phyloP scores from a whole-genome alignment of 1,284 basidiomycete genomes.

The Bondarzewia mesenterica region DNA sequence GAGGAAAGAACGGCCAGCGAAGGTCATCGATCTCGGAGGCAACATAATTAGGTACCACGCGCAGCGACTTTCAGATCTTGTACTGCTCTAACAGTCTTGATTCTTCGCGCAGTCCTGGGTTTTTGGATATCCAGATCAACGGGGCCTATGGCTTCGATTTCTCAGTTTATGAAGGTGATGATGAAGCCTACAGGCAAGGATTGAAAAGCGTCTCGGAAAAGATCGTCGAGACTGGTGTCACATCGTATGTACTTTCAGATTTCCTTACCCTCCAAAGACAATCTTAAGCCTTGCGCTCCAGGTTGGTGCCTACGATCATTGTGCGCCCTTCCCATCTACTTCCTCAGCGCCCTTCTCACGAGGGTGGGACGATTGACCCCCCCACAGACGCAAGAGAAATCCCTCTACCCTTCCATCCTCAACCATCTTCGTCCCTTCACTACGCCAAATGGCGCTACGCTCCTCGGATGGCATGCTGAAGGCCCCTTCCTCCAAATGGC shows the following conservation, averaged over 20 bases:
- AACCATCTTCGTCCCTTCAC: slow-evolving; percentile 56
- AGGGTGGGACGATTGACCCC: slow-evolving; percentile 1
- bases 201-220: slow-evolving; percentile 64
- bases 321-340: slow-evolving; percentile 32
- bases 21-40: slow-evolving; percentile 57
- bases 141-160: slow-evolving; percentile 90
- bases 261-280: slow-evolving; percentile 1
- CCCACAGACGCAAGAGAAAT: slow-evolving; percentile 63
- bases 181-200: slow-evolving; percentile 59
- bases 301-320: slow-evolving; percentile 47
- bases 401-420: slow-evolving; percentile 62
- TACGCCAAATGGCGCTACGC: slow-evolving; percentile 51
- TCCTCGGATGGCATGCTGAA: slow-evolving; percentile 85
- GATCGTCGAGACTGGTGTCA: slow-evolving; percentile 84
- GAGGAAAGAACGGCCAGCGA: slow-evolving; percentile 51
- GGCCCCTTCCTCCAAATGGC: slow-evolving; percentile 79
- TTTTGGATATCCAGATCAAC: slow-evolving; percentile 79
- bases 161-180: slow-evolving; percentile 67
- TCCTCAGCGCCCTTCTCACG: slow-evolving; percentile 2
- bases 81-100: background rate
- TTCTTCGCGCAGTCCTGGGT: slow-evolving; percentile 52
- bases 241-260: slow-evolving; percentile 48
- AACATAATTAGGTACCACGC: slow-evolving; percentile 58
- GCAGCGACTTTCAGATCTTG: background rate
- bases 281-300: slow-evolving; percentile 4